These are phyloP conservation scores for Chlorella vulgaris DNA, from an alignment of 139 green algal species.

Conservation along the genomic window DNA sequence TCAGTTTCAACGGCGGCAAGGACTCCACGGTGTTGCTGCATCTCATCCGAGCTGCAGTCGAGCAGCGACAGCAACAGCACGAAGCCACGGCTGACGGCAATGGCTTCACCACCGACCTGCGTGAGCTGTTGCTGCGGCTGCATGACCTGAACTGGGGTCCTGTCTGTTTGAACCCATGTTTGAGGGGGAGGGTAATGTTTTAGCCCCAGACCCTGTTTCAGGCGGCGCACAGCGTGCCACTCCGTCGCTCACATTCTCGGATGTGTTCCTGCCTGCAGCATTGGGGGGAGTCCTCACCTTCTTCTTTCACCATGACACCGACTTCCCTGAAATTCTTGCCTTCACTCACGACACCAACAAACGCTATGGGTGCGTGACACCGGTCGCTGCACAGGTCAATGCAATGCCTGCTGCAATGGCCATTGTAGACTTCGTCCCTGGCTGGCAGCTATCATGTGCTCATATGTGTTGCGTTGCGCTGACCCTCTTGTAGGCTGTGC, in stretches of 20 bases:
- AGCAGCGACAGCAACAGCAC: slow-evolving; percentile 4
- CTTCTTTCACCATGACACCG: slow-evolving; percentile 74
- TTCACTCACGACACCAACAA: slow-evolving; percentile 51
- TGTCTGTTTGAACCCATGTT: too few species aligned
- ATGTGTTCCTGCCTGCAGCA: too few species aligned
- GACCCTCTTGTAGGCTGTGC: background rate
- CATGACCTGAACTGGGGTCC: background rate
- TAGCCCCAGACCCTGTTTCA: too few species aligned
- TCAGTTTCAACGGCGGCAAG: slow-evolving; percentile 96
- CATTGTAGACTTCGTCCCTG: too few species aligned
- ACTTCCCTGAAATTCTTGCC: slow-evolving; percentile 77
- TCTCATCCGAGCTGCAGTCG: slow-evolving; percentile 68
- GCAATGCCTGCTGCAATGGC: too few species aligned
- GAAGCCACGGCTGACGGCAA: background rate
- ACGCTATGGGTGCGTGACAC: slow-evolving; percentile 55
- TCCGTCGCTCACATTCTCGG: too few species aligned
- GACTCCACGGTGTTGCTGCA: slow-evolving; percentile 94
- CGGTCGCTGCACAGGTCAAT: too few species aligned
- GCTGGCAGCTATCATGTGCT: background rate
- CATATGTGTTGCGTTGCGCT: background rate
- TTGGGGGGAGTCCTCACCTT: slow-evolving; percentile 75
- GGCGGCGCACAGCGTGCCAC: too few species aligned
- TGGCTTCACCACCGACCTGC: background rate
- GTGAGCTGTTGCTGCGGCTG: background rate
- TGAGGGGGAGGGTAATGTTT: too few species aligned